These are phyloP conservation scores for Solanum chilense DNA, from an alignment of 257 asterid species.

Conservation along the genomic window DNA sequence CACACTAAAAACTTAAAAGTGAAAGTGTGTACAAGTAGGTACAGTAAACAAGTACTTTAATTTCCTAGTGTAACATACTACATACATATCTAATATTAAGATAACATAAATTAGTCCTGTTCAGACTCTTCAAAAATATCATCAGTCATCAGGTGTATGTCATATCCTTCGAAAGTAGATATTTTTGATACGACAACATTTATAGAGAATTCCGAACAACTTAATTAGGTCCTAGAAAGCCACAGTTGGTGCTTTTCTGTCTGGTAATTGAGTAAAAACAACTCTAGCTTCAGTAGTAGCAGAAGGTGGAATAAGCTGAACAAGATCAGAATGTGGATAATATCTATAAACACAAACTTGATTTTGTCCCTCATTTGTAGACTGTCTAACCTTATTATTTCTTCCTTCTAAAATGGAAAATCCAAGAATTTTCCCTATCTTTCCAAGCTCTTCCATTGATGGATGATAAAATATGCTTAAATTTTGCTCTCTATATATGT, in stretches of 20 bases:
- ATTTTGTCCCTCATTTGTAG: neutral
- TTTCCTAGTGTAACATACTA: neutral
- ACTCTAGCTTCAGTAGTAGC: neutral
- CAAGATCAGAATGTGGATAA: neutral
- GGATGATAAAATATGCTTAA: neutral
- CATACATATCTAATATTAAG: neutral
- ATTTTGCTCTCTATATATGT: neutral
- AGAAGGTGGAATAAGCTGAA: neutral
- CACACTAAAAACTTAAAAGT: neutral
- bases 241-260: neutral
- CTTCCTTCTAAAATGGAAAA: neutral
- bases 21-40: neutral
- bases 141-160: neutral
- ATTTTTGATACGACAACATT: too few relatives aligned
- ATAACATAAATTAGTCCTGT: neutral
- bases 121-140: neutral
- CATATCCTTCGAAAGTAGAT: neutral
- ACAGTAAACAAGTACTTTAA: neutral
- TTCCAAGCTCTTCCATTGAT: neutral
- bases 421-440: neutral
- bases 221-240: neutral
- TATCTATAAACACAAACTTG: neutral
- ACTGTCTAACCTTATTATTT: neutral
- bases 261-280: neutral
- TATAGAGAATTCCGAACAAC: neutral